phyloP scores from a whole-genome alignment of 441 rosid genomes.

The Theobroma grandiflorum region DNA sequence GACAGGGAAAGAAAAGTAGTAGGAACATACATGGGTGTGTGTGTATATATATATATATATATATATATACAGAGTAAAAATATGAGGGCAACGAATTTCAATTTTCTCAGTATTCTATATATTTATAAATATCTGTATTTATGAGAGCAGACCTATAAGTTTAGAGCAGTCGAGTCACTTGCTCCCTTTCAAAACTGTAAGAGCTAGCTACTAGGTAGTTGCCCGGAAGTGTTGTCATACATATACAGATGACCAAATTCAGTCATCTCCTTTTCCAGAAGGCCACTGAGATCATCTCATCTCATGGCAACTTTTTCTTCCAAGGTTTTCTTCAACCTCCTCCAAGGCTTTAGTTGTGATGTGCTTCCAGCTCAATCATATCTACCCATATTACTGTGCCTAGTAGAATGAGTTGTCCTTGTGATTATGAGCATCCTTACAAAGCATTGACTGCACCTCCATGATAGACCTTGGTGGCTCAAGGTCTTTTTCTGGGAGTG shows the following conservation, averaged over 20 bases:
- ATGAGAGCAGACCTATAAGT: not conserved
- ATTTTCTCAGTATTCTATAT: not conserved
- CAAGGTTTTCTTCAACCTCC: not conserved
- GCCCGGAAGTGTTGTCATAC: not conserved
- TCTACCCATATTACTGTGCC: constrained; percentile 9
- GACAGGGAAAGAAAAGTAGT: not conserved
- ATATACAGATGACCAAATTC: constrained; percentile 9
- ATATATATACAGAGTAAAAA: not conserved
- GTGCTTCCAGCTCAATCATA: not conserved
- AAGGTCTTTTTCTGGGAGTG: constrained; percentile 66
- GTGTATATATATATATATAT: too few relatives aligned
- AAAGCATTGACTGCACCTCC: constrained; percentile 76
- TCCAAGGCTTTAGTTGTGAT: not conserved
- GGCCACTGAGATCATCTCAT: constrained; percentile 27
- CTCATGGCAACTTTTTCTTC: constrained; percentile 2
- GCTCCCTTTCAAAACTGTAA: constrained; percentile 24
- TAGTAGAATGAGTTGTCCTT: constrained; percentile 63
- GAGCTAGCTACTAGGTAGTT: not conserved
- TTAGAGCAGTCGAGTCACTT: constrained; percentile 26
- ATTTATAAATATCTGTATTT: not conserved
- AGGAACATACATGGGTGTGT: not conserved
- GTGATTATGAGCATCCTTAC: constrained; percentile 65
- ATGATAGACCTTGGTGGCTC: constrained; percentile 76
- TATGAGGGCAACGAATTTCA: not conserved
- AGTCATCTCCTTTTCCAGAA: constrained; percentile 16